phyloP scores from a whole-genome alignment of 2,329 filamentous ascomycete species.

The Apiospora malaysiana region DNA sequence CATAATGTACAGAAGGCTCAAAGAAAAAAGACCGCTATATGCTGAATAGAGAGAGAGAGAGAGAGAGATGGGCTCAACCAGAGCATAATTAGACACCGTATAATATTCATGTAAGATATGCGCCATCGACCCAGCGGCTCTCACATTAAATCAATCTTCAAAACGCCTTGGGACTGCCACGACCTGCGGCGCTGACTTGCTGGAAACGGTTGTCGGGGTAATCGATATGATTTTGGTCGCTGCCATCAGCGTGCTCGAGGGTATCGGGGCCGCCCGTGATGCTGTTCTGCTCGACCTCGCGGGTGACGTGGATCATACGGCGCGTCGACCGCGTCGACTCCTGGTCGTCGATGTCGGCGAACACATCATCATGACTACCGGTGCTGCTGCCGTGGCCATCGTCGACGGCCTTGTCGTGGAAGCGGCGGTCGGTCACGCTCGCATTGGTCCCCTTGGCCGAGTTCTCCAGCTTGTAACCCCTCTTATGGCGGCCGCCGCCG shows the following conservation, averaged over 20 bases:
- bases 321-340: constrained; percentile 20
- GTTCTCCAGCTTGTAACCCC: constrained; percentile 23
- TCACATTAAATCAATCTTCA: background rate
- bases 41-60: too few relatives aligned
- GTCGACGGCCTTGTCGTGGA: background rate
- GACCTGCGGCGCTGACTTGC: background rate
- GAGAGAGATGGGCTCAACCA: too few relatives aligned
- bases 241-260: background rate
- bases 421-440: constrained; percentile 17
- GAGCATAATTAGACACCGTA: too few relatives aligned
- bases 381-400: background rate
- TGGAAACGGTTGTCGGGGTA: background rate
- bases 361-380: background rate
- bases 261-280: background rate
- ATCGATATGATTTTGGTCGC: background rate
- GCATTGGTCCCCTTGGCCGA: background rate
- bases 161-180: background rate
- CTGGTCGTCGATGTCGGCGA: background rate
- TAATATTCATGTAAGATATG: too few relatives aligned
- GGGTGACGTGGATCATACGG: constrained; percentile 24
- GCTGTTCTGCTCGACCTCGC: constrained; percentile 18
- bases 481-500: constrained; percentile 16
- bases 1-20: too few relatives aligned
- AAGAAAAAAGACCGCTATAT: too few relatives aligned
- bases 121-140: too few relatives aligned